Evolutionary conservation across 345 rosid species (phyloP), one percentile per base, ranked within the genome.

Genomic region (Brassica cretica): DNA sequence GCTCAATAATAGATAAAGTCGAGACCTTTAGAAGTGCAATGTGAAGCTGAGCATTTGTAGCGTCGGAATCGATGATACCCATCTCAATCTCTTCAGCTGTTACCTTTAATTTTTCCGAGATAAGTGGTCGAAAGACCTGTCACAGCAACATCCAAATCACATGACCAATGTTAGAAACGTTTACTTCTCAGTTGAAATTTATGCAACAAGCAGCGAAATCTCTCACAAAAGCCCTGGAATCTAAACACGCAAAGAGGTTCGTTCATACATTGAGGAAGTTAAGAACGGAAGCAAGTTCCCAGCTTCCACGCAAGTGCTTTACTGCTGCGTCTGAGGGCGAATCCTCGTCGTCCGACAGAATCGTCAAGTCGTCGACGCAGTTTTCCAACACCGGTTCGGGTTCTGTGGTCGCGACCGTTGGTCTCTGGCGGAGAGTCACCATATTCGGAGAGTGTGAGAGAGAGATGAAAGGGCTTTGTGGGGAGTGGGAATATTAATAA

Each of bases 231-330:
- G 4, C 41, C 62, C 55, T 61, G 58, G 19, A 75, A 29, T 60
- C 68, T 35, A 59, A 66, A 69, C 15, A n/a, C 61, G 12, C 1
- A 10, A 53, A 75, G 53, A 55, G 29, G 46, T 39, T 71, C 74
- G 46, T 39, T 71, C 74, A 71, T 59, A 92, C 98, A 49, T 77
- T 86, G 7, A 94, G 72, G 79, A 94, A 94, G 80, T 90, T 92
- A 72, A 94, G 91, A 81, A 90, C 93, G 10, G 93, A 92, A 29
- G 98, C 98, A 27, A 94, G 91, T 76, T 94, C 97, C 98, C 98
- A 94, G 56, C 88, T 85, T 60, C 85, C 83, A 46, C 98, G 97
- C 68, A 94, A 79, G 81, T 70, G 63, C 19, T 77, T 76, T 35
- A 90, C 88, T 65, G 85, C 87, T 6, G 80, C 60, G 5, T 85